phyloP scores from a whole-genome alignment of 2,329 filamentous ascomycete genomes.

The Alternaria sp. region DNA sequence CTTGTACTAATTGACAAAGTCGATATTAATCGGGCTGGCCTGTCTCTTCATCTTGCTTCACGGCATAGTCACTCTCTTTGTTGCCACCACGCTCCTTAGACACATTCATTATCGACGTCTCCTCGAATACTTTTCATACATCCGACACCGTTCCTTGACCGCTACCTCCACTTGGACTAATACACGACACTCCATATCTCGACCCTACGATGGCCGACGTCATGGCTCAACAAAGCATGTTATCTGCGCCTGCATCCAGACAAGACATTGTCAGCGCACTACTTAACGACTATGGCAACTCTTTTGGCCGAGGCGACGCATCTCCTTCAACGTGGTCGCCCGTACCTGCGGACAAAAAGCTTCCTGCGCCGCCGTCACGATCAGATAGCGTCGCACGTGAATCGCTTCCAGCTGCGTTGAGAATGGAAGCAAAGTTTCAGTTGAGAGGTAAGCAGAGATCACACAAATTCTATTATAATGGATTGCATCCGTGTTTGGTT shows the following conservation, averaged over 20 bases:
- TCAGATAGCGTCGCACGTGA: constrained; percentile 33
- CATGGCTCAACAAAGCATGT: constrained; percentile 32
- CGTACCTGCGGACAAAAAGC: constrained; percentile 36
- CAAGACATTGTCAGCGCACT: constrained; percentile 49
- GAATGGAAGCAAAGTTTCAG: constrained; percentile 42
- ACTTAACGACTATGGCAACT: constrained; percentile 46
- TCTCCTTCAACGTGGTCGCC: constrained; percentile 33
- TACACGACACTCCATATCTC: neutral
- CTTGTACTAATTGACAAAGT: constrained; percentile 15
- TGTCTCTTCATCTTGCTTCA: constrained; percentile 18
- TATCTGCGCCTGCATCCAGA: constrained; percentile 37
- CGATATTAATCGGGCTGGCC: constrained; percentile 31
- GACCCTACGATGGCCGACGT: constrained; percentile 32
- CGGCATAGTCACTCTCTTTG: constrained; percentile 25
- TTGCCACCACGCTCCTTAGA: constrained; percentile 18
- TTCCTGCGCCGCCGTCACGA: constrained; percentile 38
- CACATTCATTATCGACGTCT: neutral
- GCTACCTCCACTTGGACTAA: constrained; percentile 4
- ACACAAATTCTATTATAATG: neutral
- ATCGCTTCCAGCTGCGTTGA: constrained; percentile 29
- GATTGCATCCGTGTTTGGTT: neutral
- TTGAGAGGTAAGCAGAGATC: constrained; percentile 39
- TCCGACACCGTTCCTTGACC: neutral
- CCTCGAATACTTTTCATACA: constrained; percentile 12
- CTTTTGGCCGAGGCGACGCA: constrained; percentile 31